These are phyloP conservation scores for Nigrospora sphaerica DNA, from an alignment of 2,329 filamentous ascomycete genomes.

Conservation along the genomic window DNA sequence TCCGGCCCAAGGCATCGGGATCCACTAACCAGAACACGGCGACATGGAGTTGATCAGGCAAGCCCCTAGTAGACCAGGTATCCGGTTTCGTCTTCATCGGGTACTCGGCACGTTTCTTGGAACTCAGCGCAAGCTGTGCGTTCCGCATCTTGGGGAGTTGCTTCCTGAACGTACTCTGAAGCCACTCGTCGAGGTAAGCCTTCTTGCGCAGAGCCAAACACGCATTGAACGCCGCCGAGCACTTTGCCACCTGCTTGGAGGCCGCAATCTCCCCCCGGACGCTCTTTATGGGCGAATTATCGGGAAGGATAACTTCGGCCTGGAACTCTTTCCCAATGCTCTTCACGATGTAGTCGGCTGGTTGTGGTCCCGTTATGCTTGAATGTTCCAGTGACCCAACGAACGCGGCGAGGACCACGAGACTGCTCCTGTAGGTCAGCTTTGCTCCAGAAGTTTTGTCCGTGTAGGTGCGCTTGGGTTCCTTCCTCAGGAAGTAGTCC, in stretches of 20 bases:
- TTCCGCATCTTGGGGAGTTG: conserved; percentile 78
- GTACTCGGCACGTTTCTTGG: conserved; percentile 69
- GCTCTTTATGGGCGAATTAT: conserved; percentile 62
- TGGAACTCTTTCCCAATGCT: conserved; percentile 52
- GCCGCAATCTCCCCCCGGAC: conserved; percentile 54
- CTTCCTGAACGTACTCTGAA: conserved; percentile 68
- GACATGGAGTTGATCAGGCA: conserved; percentile 49
- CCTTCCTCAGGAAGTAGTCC: conserved; percentile 47
- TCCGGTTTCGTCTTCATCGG: conserved; percentile 71
- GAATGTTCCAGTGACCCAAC: conserved; percentile 57
- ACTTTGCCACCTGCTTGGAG: conserved; percentile 75
- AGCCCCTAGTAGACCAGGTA: conserved; percentile 54
- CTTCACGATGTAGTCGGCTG: conserved; percentile 56
- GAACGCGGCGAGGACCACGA: conserved; percentile 67
- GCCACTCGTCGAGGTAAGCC: conserved; percentile 62
- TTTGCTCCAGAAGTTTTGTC: conserved; percentile 66
- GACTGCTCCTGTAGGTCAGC: conserved; percentile 68
- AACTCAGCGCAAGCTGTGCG: conserved; percentile 72
- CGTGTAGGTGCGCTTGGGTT: conserved; percentile 45
- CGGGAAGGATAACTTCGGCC: conserved; percentile 75
- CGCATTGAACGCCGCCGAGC: conserved; percentile 79
- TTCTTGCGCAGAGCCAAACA: conserved; percentile 63
- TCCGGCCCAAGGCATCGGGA: conserved; percentile 47
- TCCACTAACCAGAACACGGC: conserved; percentile 53
- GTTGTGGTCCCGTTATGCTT: neutral